Evolutionary conservation across 495 filamentous ascomycete genomes (phyloP).

Genomic region (Hypoxylon perforatum): DNA sequence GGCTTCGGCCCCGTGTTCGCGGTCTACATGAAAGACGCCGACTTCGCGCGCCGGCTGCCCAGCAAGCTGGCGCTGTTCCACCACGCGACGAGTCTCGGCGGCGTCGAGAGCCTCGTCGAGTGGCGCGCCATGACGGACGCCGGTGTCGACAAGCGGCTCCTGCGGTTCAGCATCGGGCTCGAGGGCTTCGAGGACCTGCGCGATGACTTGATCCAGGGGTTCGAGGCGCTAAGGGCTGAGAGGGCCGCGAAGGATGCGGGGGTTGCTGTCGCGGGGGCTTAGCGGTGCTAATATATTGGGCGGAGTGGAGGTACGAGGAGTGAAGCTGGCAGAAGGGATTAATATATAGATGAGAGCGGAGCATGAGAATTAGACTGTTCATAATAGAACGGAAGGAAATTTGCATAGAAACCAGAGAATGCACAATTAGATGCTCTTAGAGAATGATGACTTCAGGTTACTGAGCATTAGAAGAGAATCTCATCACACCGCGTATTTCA

Average conservation of each 20-base stretch:
- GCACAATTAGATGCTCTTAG: no score
- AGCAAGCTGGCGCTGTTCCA: conserved; percentile 85
- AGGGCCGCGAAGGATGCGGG: conserved; percentile 11
- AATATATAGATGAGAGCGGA: no score
- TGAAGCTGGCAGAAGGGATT: no score
- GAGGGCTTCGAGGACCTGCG: conserved; percentile 89
- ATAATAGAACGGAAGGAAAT: no score
- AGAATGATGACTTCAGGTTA: no score
- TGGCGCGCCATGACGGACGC: conserved; percentile 87
- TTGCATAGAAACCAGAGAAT: no score
- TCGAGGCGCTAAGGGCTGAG: conserved; percentile 65
- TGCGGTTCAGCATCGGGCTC: conserved; percentile 86
- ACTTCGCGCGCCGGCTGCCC: conserved; percentile 74
- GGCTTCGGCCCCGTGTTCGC: conserved; percentile 92
- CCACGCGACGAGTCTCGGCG: conserved; percentile 93
- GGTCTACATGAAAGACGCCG: conserved; percentile 69
- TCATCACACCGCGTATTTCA: no score
- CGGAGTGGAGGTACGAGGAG: no score
- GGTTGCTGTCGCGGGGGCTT: not conserved
- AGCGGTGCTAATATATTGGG: conserved; percentile 18
- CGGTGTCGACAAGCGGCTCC: conserved; percentile 74
- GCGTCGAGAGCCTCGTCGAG: conserved; percentile 94
- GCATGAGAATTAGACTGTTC: no score
- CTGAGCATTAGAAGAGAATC: no score
- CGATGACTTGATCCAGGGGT: conserved; percentile 77